Conservation (phyloP, 2,329 filamentous ascomycete genomes). For the Aspergillus sp. region DNA sequence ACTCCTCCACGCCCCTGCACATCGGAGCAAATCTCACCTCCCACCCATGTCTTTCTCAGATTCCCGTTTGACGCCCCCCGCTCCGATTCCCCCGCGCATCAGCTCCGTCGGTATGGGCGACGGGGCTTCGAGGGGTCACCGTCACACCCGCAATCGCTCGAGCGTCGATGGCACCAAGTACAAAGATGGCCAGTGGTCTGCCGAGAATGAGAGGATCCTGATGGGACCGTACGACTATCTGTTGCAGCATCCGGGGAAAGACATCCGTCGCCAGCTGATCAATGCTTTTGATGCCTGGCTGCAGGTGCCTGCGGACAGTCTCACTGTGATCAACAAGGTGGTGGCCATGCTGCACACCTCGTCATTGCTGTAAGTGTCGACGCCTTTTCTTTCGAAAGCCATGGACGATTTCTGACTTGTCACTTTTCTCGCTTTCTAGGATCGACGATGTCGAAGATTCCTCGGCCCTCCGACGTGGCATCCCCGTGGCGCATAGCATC, state of each 20-base stretch:
- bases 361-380: slow-evolving; percentile 39
- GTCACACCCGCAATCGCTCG: slow-evolving; percentile 35
- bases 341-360: slow-evolving; percentile 48
- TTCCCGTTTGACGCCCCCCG: slow-evolving; percentile 53
- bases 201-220: slow-evolving; percentile 43
- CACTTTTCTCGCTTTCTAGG: slow-evolving; percentile 18
- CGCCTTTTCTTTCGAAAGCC: background rate
- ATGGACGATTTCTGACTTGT: background rate
- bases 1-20: background rate
- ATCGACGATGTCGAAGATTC: slow-evolving; percentile 53
- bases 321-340: slow-evolving; percentile 44
- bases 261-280: slow-evolving; percentile 45
- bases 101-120: slow-evolving; percentile 60
- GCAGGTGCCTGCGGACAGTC: slow-evolving; percentile 40
- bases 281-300: slow-evolving; percentile 47
- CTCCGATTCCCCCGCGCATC: slow-evolving; percentile 69
- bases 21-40: background rate
- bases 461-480: slow-evolving; percentile 48
- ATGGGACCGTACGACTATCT: slow-evolving; percentile 48
- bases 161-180: slow-evolving; percentile 40
- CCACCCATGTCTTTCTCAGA: slow-evolving; percentile 17
- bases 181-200: slow-evolving; percentile 36
- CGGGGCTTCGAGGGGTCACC: slow-evolving; percentile 12
- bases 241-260: slow-evolving; percentile 45
- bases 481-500: slow-evolving; percentile 50